These are phyloP conservation scores for Chlorella sp. DNA, from an alignment of 139 green algal species.

Conservation along the genomic window DNA sequence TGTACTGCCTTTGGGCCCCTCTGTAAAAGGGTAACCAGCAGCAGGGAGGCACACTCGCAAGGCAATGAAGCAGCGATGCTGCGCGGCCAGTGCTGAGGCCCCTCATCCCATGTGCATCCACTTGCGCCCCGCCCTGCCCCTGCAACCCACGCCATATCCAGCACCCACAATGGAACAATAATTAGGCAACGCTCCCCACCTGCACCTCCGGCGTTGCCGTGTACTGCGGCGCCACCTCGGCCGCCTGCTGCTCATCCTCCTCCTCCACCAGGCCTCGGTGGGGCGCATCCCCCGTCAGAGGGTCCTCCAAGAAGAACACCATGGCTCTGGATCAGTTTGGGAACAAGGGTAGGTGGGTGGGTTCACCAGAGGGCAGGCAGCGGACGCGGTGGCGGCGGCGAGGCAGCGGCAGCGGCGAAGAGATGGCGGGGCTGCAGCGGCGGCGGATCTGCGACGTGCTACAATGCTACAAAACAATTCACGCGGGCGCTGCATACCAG, in stretches of 20 bases:
- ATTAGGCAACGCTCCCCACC: background rate
- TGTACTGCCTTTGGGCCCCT: too few species aligned
- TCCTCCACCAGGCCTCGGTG: slow-evolving; percentile 32
- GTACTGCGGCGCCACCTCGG: slow-evolving; percentile 31
- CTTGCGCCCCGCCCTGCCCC: background rate
- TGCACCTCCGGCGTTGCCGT: background rate
- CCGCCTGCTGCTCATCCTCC: slow-evolving; percentile 42
- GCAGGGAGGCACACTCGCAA: too few species aligned
- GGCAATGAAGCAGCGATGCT: too few species aligned
- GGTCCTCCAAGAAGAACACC: slow-evolving; percentile 41
- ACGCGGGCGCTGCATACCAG: too few species aligned
- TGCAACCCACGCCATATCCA: background rate
- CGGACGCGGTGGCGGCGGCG: background rate
- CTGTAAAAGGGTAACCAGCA: too few species aligned
- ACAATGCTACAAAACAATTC: too few species aligned
- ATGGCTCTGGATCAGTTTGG: background rate
- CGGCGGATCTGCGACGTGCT: too few species aligned
- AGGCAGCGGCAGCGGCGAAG: background rate
- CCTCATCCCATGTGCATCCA: background rate
- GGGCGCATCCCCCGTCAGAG: slow-evolving; percentile 40
- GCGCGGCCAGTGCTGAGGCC: background rate
- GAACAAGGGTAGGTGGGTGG: background rate
- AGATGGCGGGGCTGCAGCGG: too few species aligned
- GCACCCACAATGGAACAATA: background rate
- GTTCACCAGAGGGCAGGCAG: background rate